These are phyloP conservation scores for Alternaria sp. DNA, from an alignment of 2,329 filamentous ascomycete species.

Conservation along the genomic window DNA sequence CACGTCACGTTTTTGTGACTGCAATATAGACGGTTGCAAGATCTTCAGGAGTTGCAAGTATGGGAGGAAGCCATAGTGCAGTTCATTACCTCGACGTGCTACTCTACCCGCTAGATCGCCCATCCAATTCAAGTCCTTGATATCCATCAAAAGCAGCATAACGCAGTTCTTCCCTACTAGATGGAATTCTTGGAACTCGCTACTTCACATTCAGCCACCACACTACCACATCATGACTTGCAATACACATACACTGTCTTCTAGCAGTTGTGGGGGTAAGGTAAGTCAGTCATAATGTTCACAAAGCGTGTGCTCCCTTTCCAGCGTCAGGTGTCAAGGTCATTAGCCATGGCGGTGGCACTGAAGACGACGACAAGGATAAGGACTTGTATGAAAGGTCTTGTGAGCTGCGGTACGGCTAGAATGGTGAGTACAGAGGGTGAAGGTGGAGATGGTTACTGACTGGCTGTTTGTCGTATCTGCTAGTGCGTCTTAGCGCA, in stretches of 20 bases:
- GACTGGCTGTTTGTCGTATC: not conserved
- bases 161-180: not conserved
- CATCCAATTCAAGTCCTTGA: not conserved
- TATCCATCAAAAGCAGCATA: not conserved
- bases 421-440: not conserved
- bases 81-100: not conserved
- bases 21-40: not conserved
- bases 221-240: not conserved
- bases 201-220: not conserved
- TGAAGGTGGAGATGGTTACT: not conserved
- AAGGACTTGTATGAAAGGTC: not conserved
- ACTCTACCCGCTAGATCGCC: not conserved
- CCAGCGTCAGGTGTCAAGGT: not conserved
- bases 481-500: not conserved
- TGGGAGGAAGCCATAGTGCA: not conserved
- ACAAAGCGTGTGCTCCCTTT: not conserved
- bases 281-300: not conserved
- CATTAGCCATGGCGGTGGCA: not conserved
- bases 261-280: not conserved
- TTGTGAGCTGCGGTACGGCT: not conserved
- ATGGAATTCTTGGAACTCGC: not conserved
- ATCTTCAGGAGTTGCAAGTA: not conserved
- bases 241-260: not conserved
- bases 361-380: not conserved
- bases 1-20: not conserved